Evolutionary conservation across 2,329 filamentous ascomycete species (phyloP).

Genomic region (Neonectria sp.): DNA sequence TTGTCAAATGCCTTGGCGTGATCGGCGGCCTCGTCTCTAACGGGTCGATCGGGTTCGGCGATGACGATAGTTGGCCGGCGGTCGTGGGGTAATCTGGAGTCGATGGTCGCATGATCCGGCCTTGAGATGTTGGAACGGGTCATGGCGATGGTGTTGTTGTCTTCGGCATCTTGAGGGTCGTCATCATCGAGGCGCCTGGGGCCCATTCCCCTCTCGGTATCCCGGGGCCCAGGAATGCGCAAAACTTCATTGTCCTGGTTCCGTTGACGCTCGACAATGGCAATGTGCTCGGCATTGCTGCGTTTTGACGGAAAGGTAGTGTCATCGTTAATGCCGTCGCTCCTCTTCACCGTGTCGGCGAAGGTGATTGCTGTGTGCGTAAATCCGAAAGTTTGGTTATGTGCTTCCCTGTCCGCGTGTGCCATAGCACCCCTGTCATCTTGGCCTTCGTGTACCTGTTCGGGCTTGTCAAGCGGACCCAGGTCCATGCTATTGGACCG

Average conservation of each 20-base stretch:
- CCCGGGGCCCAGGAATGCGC: conserved; percentile 91
- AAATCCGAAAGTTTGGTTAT: conserved; percentile 23
- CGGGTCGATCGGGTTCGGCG: conserved; percentile 69
- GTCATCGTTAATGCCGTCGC: conserved; percentile 68
- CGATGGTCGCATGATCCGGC: conserved; percentile 38
- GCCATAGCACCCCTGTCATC: conserved; percentile 23
- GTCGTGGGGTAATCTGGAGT: conserved; percentile 48
- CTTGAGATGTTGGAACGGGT: conserved; percentile 48
- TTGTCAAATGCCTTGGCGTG: conserved; percentile 58
- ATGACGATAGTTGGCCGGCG: conserved; percentile 75
- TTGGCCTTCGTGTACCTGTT: conserved; percentile 30
- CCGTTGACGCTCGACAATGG: conserved; percentile 88
- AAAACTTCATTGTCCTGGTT: conserved; percentile 82
- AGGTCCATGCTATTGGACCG: conserved; percentile 45
- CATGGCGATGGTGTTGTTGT: conserved; percentile 51
- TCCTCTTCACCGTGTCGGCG: conserved; percentile 75
- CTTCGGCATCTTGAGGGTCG: conserved; percentile 51
- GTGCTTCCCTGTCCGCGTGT: conserved; percentile 21
- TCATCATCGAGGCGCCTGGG: conserved; percentile 69
- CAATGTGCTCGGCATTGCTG: conserved; percentile 84
- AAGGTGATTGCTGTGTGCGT: conserved; percentile 71
- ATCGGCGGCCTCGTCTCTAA: conserved; percentile 56
- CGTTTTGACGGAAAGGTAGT: conserved; percentile 65
- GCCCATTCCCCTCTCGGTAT: conserved; percentile 86
- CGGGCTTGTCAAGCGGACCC: conserved; percentile 40